Percentiles rank a stretch among this genome's conserved stretches.
These are phyloP conservation scores for Elaeis oleifera DNA, from an alignment of 202 grass and related monocot species.

Conservation along the genomic window DNA sequence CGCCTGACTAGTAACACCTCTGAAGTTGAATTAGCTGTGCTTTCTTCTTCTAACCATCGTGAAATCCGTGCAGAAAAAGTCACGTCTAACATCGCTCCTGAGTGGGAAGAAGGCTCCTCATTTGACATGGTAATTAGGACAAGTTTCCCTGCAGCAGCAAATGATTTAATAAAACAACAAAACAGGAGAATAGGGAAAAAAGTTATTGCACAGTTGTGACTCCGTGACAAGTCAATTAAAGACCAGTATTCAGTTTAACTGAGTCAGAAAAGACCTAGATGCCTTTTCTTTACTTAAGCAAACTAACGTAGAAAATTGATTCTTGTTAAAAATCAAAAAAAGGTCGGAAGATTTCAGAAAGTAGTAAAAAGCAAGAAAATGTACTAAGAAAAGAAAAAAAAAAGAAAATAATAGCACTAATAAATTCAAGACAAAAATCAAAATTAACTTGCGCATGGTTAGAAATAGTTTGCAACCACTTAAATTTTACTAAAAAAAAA, in stretches of 20 bases:
- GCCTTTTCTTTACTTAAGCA: too few relatives aligned
- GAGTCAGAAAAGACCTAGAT: too few relatives aligned
- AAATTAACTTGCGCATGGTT: too few relatives aligned
- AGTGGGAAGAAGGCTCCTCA: slow-evolving; percentile 33
- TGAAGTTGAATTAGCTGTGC: slow-evolving; percentile 24
- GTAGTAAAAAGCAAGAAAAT: not conserved
- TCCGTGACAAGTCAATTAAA: too few relatives aligned
- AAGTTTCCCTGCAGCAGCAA: slow-evolving; percentile 58
- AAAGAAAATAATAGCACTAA: not conserved
- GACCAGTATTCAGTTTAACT: too few relatives aligned
- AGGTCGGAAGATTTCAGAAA: too few relatives aligned
- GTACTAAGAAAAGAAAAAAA: not conserved
- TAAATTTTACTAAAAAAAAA: too few relatives aligned
- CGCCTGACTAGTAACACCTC: slow-evolving; percentile 45
- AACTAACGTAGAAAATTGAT: too few relatives aligned
- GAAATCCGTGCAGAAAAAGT: slow-evolving; percentile 51
- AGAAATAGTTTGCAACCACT: too few relatives aligned
- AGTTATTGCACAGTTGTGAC: too few relatives aligned
- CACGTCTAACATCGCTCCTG: slow-evolving; percentile 47
- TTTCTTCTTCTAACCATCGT: slow-evolving; percentile 63
- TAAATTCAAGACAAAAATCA: too few relatives aligned
- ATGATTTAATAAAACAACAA: slow-evolving; percentile 5
- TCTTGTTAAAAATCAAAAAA: too few relatives aligned
- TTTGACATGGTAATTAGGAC: slow-evolving; percentile 58
- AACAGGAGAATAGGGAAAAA: slow-evolving; percentile 1